Conservation (phyloP, 2,329 filamentous ascomycete genomes). For the Ceratocystis destructans region DNA sequence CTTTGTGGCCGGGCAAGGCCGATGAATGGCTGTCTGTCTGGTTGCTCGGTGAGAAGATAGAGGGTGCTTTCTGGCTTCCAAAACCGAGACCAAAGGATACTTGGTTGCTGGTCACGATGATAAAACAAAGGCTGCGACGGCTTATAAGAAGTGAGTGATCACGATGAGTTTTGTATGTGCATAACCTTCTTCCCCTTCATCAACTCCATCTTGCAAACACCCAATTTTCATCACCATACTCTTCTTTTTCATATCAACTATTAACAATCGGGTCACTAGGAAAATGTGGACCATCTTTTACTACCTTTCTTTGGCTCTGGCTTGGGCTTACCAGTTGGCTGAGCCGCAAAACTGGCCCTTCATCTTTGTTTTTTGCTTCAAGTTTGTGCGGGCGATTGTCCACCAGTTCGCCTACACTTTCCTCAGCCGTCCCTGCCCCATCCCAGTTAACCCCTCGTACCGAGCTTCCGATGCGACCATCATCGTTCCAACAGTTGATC, state of each 20-base stretch:
- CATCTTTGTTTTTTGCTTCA: constrained; percentile 25
- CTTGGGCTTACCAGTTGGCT: neutral
- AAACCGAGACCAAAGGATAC: neutral
- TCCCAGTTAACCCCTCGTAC: constrained; percentile 25
- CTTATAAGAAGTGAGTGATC: neutral
- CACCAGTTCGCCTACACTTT: constrained; percentile 30
- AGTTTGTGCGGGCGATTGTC: constrained; percentile 35
- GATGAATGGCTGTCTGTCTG: neutral
- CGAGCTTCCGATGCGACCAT: constrained; percentile 33
- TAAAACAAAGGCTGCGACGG: neutral
- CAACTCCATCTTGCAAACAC: neutral
- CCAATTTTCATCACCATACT: neutral
- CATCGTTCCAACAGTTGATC: constrained; percentile 39
- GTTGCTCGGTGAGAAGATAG: neutral
- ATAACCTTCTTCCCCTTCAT: neutral
- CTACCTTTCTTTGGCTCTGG: neutral
- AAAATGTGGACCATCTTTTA: neutral
- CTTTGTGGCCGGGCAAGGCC: neutral
- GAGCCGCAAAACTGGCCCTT: constrained; percentile 9
- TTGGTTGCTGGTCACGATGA: neutral
- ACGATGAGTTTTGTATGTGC: neutral
- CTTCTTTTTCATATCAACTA: neutral
- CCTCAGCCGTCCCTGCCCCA: constrained; percentile 28
- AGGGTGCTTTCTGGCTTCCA: neutral
- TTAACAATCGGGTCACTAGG: neutral